Percentiles rank a stretch among this genome's conserved stretches.
These are phyloP conservation scores for Trichothecium sympodiale DNA, from an alignment of 2,329 filamentous ascomycete genomes.

Conservation along the genomic window DNA sequence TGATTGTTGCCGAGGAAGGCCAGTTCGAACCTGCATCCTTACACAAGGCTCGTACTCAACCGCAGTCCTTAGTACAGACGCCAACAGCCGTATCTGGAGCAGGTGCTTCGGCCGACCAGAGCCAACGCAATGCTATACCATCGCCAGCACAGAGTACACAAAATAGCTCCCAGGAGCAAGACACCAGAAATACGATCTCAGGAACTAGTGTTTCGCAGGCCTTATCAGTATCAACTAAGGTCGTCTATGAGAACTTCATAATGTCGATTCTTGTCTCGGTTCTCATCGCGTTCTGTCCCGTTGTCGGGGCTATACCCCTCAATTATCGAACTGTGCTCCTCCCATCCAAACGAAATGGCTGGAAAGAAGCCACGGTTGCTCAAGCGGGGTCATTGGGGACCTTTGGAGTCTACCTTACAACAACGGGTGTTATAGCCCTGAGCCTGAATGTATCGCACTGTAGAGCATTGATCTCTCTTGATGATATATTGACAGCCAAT, in stretches of 20 bases:
- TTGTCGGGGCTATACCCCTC: slow-evolving; percentile 37
- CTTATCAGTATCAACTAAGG: slow-evolving; percentile 20
- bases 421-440: slow-evolving; percentile 41
- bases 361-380: slow-evolving; percentile 14
- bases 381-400: slow-evolving; percentile 30
- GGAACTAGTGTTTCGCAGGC: slow-evolving; percentile 5
- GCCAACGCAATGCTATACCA: background rate
- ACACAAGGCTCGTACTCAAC: slow-evolving; percentile 29
- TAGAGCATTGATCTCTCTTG: slow-evolving; percentile 33
- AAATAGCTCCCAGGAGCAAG: slow-evolving; percentile 15
- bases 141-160: slow-evolving; percentile 1
- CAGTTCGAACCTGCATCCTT: slow-evolving; percentile 37
- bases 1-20: slow-evolving; percentile 37
- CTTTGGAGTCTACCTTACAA: slow-evolving; percentile 43
- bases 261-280: slow-evolving; percentile 40
- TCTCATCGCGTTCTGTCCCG: slow-evolving; percentile 36
- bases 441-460: slow-evolving; percentile 36
- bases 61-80: slow-evolving; percentile 18
- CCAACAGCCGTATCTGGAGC: slow-evolving; percentile 12
- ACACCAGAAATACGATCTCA: slow-evolving; percentile 14
- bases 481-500: slow-evolving; percentile 28
- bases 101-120: slow-evolving; percentile 7
- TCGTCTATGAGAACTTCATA: slow-evolving; percentile 43
- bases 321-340: slow-evolving; percentile 43
- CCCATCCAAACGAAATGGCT: slow-evolving; percentile 18